Base-by-base conservation (phyloP, 345 rosid genomes). In the Acer saccharum region DNA sequence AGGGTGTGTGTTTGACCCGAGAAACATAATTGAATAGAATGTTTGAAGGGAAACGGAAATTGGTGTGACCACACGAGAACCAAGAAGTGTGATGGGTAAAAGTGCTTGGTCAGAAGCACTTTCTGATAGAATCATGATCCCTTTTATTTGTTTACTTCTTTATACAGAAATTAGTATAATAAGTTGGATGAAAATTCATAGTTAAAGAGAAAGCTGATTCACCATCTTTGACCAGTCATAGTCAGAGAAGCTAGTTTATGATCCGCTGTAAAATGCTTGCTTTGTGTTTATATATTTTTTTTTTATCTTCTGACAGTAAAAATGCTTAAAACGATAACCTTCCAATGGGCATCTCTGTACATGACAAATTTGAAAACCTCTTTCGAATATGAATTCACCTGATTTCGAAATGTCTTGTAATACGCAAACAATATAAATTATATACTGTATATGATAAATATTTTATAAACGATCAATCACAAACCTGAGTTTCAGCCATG, bases 91-190 rank as follows among this genome's bases (percentile, higher is more conserved):
- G 78, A 54, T 79, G 76, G 82, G 76, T 27, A 11, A 75, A 69
- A 75, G 75, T 57, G 65, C 7, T 20, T 62, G 78, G 64, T 79
- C 75, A 74, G 81, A 58, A 68, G 55, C 58, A 70, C 61, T 55
- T 58, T 54, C 48, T 27, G 17, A 4, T 32, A 61, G 77, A 25
- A 43, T 52, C 78, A 62, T 66, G 52, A 17, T 2, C 71, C 68
- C 77, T 62, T 60, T 67, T 54, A 32, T 61, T 32, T 75, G 67
- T 70, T 65, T 13, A 6, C 65, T 55, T 66, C 65, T 73, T 71
- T 29, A 12, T 72, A 16, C 75, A 50, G 32, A 6, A 9, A 9
- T 13, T 18, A 16, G 16, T 4, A 14, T 2, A 73, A 73, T 41
- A 7, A 58, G 23, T 18, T 7, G 63, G 57, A 3, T 0, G 16